A percentile compares a stretch with the other conserved stretches of the same genome.
phyloP scores from a whole-genome alignment of 768 basidiomycete species.

The Boletales sp. region DNA sequence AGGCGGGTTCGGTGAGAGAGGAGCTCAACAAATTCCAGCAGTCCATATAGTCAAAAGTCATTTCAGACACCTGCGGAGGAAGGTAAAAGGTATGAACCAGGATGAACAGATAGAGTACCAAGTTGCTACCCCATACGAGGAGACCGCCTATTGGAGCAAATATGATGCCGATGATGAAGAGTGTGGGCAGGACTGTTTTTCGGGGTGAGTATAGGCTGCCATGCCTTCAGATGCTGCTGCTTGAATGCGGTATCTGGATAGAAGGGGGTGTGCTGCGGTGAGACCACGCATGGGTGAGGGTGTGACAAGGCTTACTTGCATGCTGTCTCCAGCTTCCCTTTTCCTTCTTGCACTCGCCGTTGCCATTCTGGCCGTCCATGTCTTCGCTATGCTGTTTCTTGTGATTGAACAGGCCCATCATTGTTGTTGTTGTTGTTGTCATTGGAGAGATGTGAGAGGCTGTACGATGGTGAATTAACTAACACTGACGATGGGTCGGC shows the following conservation, averaged over 20 bases:
- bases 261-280: constrained; percentile 12
- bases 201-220: constrained; percentile 99
- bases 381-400: constrained; percentile 39
- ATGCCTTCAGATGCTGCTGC: constrained; percentile 98
- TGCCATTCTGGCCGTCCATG: constrained; percentile 38
- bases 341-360: constrained; percentile 64
- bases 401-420: constrained; percentile 59
- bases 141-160: constrained; percentile 96
- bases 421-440: constrained; percentile 14
- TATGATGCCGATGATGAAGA: constrained; percentile 91
- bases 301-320: constrained; percentile 62
- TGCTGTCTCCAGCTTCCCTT: constrained; percentile 81
- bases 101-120: constrained; percentile 38
- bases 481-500: no score
- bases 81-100: constrained; percentile 17
- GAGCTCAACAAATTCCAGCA: constrained; percentile 65
- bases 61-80: constrained; percentile 85
- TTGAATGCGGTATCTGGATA: constrained; percentile 92
- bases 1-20: constrained; percentile 34
- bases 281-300: constrained; percentile 5
- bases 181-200: constrained; percentile 95
- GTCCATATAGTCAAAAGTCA: constrained; percentile 92
- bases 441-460: no score
- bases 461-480: no score
- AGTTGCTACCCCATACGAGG: constrained; percentile 84